Evolutionary conservation across 345 rosid genomes (phyloP).

Genomic region (Mangifera indica): DNA sequence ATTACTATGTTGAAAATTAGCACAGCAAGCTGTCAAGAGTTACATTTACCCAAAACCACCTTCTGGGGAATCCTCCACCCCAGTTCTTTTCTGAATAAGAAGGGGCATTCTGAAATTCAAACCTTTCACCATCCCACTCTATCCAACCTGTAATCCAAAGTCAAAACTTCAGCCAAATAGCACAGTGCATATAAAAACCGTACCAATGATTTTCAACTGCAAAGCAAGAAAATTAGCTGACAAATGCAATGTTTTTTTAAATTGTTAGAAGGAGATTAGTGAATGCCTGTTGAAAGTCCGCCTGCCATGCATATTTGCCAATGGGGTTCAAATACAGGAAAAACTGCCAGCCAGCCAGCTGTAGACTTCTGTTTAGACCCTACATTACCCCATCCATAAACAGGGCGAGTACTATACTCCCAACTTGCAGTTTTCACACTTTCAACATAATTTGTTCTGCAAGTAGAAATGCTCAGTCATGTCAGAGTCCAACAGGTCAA

Average conservation of each 20-base stretch:
- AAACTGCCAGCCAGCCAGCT: conserved; percentile 97
- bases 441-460: conserved; percentile 64
- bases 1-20: conserved; percentile 19
- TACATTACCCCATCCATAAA: conserved; percentile 94
- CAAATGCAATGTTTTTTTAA: not conserved
- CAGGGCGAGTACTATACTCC: conserved; percentile 92
- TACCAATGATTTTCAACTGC: not conserved
- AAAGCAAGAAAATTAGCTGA: conserved; percentile 7
- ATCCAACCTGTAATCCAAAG: conserved; percentile 74
- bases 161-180: conserved; percentile 17
- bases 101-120: conserved; percentile 85
- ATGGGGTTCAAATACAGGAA: conserved; percentile 97
- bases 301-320: conserved; percentile 99
- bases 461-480: conserved; percentile 24
- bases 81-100: conserved; percentile 97
- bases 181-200: not conserved
- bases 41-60: conserved; percentile 92
- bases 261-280: conserved; percentile 19
- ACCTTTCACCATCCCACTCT: conserved; percentile 93
- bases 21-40: conserved; percentile 19
- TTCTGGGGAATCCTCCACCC: conserved; percentile 97
- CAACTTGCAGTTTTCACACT: conserved; percentile 83
- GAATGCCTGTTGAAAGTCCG: conserved; percentile 90
- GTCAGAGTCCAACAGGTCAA: conserved; percentile 9
- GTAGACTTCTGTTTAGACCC: conserved; percentile 78